These are phyloP conservation scores for Gossypium thurberi DNA, from an alignment of 345 rosid genomes.

Conservation along the genomic window DNA sequence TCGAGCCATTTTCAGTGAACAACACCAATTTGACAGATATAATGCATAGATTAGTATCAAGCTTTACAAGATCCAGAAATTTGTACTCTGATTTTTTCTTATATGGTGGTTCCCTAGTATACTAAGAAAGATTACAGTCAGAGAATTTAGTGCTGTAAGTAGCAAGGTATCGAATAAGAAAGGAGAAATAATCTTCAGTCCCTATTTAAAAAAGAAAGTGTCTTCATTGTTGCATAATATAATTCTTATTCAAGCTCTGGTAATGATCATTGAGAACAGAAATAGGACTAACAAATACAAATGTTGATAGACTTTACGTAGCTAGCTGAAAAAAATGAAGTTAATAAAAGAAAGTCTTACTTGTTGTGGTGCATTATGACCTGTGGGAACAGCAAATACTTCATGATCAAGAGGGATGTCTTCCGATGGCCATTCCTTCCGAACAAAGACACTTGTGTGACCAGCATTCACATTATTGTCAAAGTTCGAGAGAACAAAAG, in stretches of 20 bases:
- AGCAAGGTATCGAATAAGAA: not conserved
- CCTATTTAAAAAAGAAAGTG: not conserved
- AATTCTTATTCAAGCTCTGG: not conserved
- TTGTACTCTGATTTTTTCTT: not conserved
- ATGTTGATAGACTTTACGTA: not conserved
- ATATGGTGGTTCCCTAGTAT: not conserved
- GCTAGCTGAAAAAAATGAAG: not conserved
- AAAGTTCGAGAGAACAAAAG: constrained; percentile 32
- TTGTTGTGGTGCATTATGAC: constrained; percentile 88
- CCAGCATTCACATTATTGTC: constrained; percentile 46
- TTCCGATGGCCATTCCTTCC: constrained; percentile 78
- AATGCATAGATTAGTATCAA: constrained; percentile 5
- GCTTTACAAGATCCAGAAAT: not conserved
- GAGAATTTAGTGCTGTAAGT: not conserved
- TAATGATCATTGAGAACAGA: not conserved
- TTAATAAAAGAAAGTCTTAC: constrained; percentile 26
- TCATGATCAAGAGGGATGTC: constrained; percentile 77
- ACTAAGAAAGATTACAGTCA: not conserved
- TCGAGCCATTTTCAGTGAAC: not conserved
- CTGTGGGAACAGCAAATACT: constrained; percentile 65
- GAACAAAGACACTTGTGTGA: constrained; percentile 54
- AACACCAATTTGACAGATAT: not conserved
- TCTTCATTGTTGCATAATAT: not conserved
- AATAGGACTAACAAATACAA: not conserved
- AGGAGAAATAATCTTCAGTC: not conserved